Percentiles rank a stretch among this genome's conserved stretches.
phyloP scores from a whole-genome alignment of 257 asterid species.

The Petrea volubilis region DNA sequence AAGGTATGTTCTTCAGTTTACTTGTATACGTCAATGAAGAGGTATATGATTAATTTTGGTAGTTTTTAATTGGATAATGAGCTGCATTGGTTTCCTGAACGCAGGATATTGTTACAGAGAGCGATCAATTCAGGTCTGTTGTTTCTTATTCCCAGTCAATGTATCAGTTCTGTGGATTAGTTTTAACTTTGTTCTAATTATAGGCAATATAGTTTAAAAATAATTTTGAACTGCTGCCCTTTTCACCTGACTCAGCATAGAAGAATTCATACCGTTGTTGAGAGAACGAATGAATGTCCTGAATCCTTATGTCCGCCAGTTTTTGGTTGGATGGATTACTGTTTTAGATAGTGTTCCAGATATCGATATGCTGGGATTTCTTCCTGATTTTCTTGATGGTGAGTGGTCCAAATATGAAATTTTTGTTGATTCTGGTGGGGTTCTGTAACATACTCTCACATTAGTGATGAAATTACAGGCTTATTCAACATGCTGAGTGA shows the following conservation, averaged over 20 bases:
- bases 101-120: constrained; percentile 99
- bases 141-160: constrained; percentile 15
- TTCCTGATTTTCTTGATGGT: constrained; percentile 99
- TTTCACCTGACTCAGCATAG: constrained; percentile 68
- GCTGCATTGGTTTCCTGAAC: constrained; percentile 19
- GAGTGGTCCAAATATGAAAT: constrained; percentile 30
- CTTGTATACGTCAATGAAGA: background rate
- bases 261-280: constrained; percentile 95
- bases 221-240: constrained; percentile 18
- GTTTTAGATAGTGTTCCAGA: constrained; percentile 99
- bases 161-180: constrained; percentile 7
- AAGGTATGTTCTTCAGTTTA: constrained; percentile 48
- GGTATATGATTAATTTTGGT: background rate
- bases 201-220: constrained; percentile 7
- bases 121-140: constrained; percentile 96
- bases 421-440: constrained; percentile 14
- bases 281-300: constrained; percentile 98
- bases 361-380: constrained; percentile 98
- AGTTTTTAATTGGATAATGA: constrained; percentile 16
- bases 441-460: constrained; percentile 17
- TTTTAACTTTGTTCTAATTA: constrained; percentile 18
- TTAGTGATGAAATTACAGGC: constrained; percentile 54
- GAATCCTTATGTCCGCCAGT: constrained; percentile 96
- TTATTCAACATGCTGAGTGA: constrained; percentile 98
- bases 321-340: constrained; percentile 99